These are phyloP conservation scores for Lactarius sp. DNA, from an alignment of 768 basidiomycete genomes.

Conservation along the genomic window DNA sequence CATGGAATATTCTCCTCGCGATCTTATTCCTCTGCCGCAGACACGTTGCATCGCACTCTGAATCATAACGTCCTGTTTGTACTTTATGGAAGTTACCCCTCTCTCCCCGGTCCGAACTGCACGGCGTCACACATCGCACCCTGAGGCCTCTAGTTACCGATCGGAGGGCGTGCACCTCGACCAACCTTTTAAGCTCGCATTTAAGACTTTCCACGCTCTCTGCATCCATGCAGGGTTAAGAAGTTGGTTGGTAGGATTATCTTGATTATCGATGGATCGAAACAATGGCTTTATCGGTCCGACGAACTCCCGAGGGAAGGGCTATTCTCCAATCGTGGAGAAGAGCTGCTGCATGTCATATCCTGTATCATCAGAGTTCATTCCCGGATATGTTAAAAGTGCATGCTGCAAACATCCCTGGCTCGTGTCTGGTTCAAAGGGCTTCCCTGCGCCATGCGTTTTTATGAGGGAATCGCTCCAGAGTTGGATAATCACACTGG, in stretches of 20 bases:
- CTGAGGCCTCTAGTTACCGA: background rate
- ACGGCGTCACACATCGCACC: background rate
- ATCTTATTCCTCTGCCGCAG: background rate
- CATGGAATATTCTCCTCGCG: conserved; percentile 16
- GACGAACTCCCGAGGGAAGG: background rate
- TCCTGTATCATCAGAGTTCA: background rate
- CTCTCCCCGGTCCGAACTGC: background rate
- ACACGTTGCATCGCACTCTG: conserved; percentile 20
- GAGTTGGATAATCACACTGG: too few species aligned
- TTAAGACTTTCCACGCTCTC: background rate
- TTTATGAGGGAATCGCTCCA: background rate
- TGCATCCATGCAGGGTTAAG: background rate
- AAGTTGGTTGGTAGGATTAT: conserved; percentile 11
- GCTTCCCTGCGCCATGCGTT: too few species aligned
- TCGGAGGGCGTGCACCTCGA: background rate
- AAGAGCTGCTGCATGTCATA: background rate
- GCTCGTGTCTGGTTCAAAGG: background rate
- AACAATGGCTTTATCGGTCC: conserved; percentile 9
- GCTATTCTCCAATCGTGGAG: background rate
- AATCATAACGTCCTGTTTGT: conserved; percentile 7
- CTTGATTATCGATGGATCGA: conserved; percentile 22
- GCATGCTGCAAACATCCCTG: background rate
- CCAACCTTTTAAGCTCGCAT: conserved; percentile 7
- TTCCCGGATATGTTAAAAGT: background rate
- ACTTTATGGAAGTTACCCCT: conserved; percentile 1